Conservation (phyloP, 495 filamentous ascomycete species). For the Lichina pygmaea region DNA sequence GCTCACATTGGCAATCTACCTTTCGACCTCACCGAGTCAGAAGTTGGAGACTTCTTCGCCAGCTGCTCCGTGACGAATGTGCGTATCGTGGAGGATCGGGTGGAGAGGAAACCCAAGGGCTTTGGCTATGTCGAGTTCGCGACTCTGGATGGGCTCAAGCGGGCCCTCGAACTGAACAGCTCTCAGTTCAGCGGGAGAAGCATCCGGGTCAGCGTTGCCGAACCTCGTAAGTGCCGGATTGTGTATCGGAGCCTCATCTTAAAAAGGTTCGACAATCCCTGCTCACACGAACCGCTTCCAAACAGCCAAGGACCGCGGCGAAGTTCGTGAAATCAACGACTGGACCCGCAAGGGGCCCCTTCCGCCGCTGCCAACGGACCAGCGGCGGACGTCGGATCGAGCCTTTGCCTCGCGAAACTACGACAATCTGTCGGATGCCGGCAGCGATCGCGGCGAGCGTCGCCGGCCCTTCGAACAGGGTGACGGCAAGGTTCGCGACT, state of each 20-base stretch:
- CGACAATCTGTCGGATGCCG: slow-evolving; percentile 16
- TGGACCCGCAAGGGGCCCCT: slow-evolving; percentile 85
- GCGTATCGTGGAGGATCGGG: slow-evolving; percentile 83
- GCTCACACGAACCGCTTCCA: neutral
- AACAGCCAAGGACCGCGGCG: slow-evolving; percentile 25
- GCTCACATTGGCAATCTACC: slow-evolving; percentile 90
- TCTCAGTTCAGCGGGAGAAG: slow-evolving; percentile 58
- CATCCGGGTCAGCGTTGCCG: slow-evolving; percentile 68
- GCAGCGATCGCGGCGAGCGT: slow-evolving; percentile 17
- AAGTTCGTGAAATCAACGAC: slow-evolving; percentile 39
- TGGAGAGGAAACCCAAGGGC: slow-evolving; percentile 78
- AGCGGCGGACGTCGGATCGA: slow-evolving; percentile 22
- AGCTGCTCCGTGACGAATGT: slow-evolving; percentile 69
- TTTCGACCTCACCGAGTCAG: slow-evolving; percentile 61
- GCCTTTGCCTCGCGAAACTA: slow-evolving; percentile 13
- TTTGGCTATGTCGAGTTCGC: slow-evolving; percentile 94
- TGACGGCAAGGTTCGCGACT: slow-evolving; percentile 66
- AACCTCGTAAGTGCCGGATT: slow-evolving; percentile 36
- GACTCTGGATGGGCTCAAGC: slow-evolving; percentile 68
- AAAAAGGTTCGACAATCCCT: slow-evolving; percentile 9
- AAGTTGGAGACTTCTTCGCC: slow-evolving; percentile 62
- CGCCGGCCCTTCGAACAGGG: slow-evolving; percentile 20
- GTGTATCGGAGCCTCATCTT: neutral
- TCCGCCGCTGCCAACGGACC: slow-evolving; percentile 29
- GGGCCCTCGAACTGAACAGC: slow-evolving; percentile 61